phyloP scores from a whole-genome alignment of 1,139 yeast species.

The Nakaseomyces bracarensis region DNA sequence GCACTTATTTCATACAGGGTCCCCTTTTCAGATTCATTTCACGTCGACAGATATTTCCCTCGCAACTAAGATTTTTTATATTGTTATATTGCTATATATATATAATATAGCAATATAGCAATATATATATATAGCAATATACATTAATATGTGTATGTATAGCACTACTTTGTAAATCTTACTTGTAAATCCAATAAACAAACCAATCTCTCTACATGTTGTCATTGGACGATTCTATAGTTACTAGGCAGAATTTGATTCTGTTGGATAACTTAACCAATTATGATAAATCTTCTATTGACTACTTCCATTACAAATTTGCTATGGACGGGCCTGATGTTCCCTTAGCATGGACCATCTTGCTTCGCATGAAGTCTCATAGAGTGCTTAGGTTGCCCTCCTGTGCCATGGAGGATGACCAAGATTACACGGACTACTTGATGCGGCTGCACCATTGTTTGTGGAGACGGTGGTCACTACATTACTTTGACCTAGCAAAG shows the following conservation, averaged over 20 bases:
- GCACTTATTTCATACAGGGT: too few relatives aligned
- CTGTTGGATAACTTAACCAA: conserved; percentile 23
- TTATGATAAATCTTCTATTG: conserved; percentile 19
- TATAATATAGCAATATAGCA: too few relatives aligned
- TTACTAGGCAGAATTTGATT: conserved; percentile 19
- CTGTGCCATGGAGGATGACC: conserved; percentile 20
- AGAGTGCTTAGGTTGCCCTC: conserved; percentile 20
- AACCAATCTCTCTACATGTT: too few relatives aligned
- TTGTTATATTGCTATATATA: too few relatives aligned
- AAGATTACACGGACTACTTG: conserved; percentile 19
- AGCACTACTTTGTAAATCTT: too few relatives aligned
- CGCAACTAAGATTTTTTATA: too few relatives aligned
- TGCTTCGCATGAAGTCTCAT: conserved; percentile 19
- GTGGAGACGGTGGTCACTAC: conserved; percentile 26
- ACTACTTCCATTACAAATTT: conserved; percentile 19
- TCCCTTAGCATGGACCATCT: conserved; percentile 19
- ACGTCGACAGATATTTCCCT: too few relatives aligned
- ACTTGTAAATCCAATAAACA: too few relatives aligned
- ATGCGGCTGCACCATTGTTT: conserved; percentile 22
- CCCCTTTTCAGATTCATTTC: too few relatives aligned
- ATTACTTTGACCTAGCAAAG: conserved; percentile 12
- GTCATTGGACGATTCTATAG: conserved; percentile 17
- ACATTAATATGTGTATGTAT: too few relatives aligned
- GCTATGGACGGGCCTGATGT: conserved; percentile 13
- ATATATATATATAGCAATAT: too few relatives aligned